A percentile compares a stretch with the other conserved stretches of the same genome.
Evolutionary conservation across 2,329 filamentous ascomycete species (phyloP).

Genomic region (Neophaeococcomyces mojaviensis): DNA sequence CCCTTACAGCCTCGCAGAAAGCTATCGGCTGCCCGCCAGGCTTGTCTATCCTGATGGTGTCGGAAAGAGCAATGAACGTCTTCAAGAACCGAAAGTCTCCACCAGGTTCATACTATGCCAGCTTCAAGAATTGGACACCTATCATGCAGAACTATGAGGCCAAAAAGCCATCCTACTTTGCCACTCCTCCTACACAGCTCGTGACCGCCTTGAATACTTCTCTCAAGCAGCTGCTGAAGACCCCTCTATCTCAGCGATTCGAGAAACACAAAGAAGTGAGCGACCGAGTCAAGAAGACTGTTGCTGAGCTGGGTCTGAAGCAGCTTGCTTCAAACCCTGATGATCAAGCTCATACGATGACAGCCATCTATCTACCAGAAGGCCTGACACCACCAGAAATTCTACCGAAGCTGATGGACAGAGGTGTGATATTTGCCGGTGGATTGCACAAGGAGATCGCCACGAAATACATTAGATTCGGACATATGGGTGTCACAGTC

Average conservation of each 20-base stretch:
- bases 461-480: slow-evolving; percentile 86
- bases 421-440: slow-evolving; percentile 87
- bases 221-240: slow-evolving; percentile 74
- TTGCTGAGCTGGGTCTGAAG: slow-evolving; percentile 73
- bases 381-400: slow-evolving; percentile 72
- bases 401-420: slow-evolving; percentile 74
- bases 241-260: slow-evolving; percentile 74
- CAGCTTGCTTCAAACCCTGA: slow-evolving; percentile 78
- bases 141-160: slow-evolving; percentile 99
- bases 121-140: slow-evolving; percentile 93
- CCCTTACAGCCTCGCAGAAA: slow-evolving; percentile 92
- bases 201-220: slow-evolving; percentile 87
- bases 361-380: slow-evolving; percentile 89
- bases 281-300: slow-evolving; percentile 76
- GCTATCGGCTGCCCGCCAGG: slow-evolving; percentile 93
- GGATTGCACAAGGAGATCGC: slow-evolving; percentile 95
- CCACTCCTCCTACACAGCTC: slow-evolving; percentile 89
- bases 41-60: slow-evolving; percentile 89
- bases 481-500: slow-evolving; percentile 94
- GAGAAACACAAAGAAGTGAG: slow-evolving; percentile 70
- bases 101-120: slow-evolving; percentile 85
- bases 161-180: slow-evolving; percentile 96
- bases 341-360: slow-evolving; percentile 96
- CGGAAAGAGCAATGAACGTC: slow-evolving; percentile 72
- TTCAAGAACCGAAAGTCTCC: slow-evolving; percentile 75